Base-by-base conservation (phyloP, 2,329 filamentous ascomycete species). In the Penicillium verrucosum region DNA sequence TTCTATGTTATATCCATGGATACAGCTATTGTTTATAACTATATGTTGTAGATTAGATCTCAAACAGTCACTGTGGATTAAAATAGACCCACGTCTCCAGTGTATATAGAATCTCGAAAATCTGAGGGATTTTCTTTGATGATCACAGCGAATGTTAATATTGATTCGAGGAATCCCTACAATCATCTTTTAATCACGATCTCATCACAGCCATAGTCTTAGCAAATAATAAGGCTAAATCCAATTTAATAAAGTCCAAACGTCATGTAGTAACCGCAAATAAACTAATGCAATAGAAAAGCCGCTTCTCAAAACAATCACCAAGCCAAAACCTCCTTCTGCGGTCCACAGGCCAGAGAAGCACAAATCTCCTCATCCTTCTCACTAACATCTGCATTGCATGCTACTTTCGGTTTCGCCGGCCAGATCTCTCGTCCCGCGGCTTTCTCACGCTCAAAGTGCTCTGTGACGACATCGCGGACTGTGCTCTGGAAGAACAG, bases 401-500 rank as follows among this genome's bases (percentile, higher is more conserved):
- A 57, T 4, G 61, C 41, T 5, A 68, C 42, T 27, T 56, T 67
- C n/a, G 60, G 78, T 42, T 71, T 73, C 1, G 70, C 81, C 0
- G 82, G 82, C 81, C 81, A 83, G 51, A 84, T 81, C 68, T 83
- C 77, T 34, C 68, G 60, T 8, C 76, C 77, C 0, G 67, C 73
- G 2, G 69, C 68, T 63, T 76, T 74, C 67, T 85, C 82, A 25
- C 72, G 71, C 58, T 77, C 71, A 59, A 76, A 71, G 60, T 85
- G 81, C 37, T 75, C 74, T 30, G 73, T 74, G 34, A 85, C 70
- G 16, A 75, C 67, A 40, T 82, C 77, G 3, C 82, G 79, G 34
- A 81, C 77, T 3, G 71, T 69, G 43, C 77, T 77, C 73, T 85
- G 82, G 76, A 85, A 84, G 70, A 79, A 83, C 0, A 85, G 71